A percentile compares a stretch with the other conserved stretches of the same genome.
phyloP scores from a whole-genome alignment of 2,329 filamentous ascomycete genomes.

The Orbilia quercus region DNA sequence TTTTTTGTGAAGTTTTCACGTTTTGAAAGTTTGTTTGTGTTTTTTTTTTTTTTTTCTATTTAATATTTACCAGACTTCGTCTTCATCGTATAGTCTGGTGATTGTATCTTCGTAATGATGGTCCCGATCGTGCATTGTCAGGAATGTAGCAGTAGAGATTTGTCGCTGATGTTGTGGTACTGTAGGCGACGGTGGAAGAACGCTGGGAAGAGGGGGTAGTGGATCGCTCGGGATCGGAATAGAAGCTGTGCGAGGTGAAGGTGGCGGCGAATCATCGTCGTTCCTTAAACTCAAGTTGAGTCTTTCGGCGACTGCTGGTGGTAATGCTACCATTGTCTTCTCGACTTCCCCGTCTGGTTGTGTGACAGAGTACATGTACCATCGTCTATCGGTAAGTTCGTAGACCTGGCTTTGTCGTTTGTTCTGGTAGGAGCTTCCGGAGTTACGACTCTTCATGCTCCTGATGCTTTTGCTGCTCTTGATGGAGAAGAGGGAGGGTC shows the following conservation, averaged over 20 bases:
- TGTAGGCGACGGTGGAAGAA: constrained; percentile 48
- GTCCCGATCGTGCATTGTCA: constrained; percentile 43
- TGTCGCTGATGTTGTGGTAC: constrained; percentile 41
- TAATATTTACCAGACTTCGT: constrained; percentile 54
- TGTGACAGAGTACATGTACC: constrained; percentile 54
- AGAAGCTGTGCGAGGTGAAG: constrained; percentile 52
- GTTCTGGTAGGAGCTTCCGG: constrained; percentile 48
- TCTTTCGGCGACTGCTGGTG: constrained; percentile 49
- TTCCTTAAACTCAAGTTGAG: constrained; percentile 39
- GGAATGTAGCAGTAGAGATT: constrained; percentile 45
- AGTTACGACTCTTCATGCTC: constrained; percentile 49
- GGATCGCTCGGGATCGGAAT: constrained; percentile 48
- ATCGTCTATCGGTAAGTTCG: constrained; percentile 55
- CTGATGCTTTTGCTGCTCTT: constrained; percentile 45
- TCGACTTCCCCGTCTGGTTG: constrained; percentile 52
- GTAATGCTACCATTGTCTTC: constrained; percentile 49
- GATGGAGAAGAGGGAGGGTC: constrained; percentile 53
- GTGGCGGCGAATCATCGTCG: constrained; percentile 51
- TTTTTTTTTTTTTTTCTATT: constrained; percentile 30
- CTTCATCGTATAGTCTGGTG: constrained; percentile 52
- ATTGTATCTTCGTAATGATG: constrained; percentile 51
- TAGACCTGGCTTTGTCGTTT: constrained; percentile 55
- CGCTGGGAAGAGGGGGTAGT: constrained; percentile 24
- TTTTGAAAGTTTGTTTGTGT: constrained; percentile 4
- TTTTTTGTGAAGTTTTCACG: too few species aligned